These are phyloP conservation scores for Cladorrhinum samala DNA, from an alignment of 495 filamentous ascomycete species.

Conservation along the genomic window DNA sequence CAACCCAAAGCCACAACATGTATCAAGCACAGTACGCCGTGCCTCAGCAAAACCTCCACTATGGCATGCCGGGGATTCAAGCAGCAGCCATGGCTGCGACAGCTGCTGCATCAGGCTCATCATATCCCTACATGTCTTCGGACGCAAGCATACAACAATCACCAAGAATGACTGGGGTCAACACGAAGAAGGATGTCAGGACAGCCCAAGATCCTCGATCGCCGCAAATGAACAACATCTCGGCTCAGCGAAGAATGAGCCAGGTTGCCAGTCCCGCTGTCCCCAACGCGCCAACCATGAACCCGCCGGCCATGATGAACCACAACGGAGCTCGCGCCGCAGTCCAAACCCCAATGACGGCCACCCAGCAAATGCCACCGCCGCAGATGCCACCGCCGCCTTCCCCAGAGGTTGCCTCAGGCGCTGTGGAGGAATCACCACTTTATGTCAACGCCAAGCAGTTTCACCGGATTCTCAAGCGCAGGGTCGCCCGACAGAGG, in stretches of 20 bases:
- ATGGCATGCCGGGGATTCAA: conserved; percentile 53
- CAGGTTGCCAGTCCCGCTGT: conserved; percentile 60
- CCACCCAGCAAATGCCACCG: conserved; percentile 41
- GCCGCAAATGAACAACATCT: conserved; percentile 53
- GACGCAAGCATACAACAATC: conserved; percentile 54
- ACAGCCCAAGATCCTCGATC: conserved; percentile 45
- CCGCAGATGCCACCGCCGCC: conserved; percentile 57
- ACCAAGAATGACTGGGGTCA: conserved; percentile 47
- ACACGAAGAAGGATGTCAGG: conserved; percentile 52
- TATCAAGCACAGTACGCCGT: conserved; percentile 56
- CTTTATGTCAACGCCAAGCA: conserved; percentile 98
- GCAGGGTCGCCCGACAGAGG: conserved; percentile 85
- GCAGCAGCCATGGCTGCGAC: conserved; percentile 66
- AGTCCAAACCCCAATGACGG: conserved; percentile 43
- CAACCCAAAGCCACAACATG: conserved; percentile 50
- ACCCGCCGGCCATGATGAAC: conserved; percentile 43
- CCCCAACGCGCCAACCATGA: conserved; percentile 46
- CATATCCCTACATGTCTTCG: conserved; percentile 50
- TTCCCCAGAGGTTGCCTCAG: conserved; percentile 75
- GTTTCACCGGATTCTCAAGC: conserved; percentile 94
- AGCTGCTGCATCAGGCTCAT: conserved; percentile 59
- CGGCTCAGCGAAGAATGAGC: conserved; percentile 52
- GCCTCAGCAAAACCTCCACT: conserved; percentile 52
- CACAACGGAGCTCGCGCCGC: conserved; percentile 38
- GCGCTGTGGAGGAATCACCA: conserved; percentile 81